phyloP scores from a whole-genome alignment of 2,329 filamentous ascomycete genomes.

The Sclerotinia trifoliorum region DNA sequence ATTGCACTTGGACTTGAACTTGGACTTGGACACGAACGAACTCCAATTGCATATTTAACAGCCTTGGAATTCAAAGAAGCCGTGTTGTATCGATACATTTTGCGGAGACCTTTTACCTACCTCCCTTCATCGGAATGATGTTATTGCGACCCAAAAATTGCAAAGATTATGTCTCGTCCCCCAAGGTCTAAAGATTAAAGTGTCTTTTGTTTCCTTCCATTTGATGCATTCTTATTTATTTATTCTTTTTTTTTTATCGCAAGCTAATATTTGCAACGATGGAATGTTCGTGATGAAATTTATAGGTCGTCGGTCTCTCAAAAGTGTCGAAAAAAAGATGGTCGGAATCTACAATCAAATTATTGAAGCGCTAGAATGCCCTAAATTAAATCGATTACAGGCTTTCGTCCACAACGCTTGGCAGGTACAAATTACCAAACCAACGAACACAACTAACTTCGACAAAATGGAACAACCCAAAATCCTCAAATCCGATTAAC shows the following conservation, averaged over 20 bases:
- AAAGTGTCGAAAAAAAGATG: background rate
- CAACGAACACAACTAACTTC: background rate
- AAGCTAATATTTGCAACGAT: constrained; percentile 8
- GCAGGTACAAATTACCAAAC: background rate
- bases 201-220: background rate
- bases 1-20: background rate
- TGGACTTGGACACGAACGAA: background rate
- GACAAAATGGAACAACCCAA: background rate
- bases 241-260: no score
- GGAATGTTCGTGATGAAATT: background rate
- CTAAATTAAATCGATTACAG: background rate
- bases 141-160: background rate
- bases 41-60: background rate
- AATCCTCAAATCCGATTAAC: background rate
- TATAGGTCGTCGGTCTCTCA: background rate
- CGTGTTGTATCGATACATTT: background rate
- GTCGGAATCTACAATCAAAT: background rate
- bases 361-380: background rate
- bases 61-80: background rate
- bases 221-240: background rate
- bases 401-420: background rate
- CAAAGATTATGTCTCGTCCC: background rate
- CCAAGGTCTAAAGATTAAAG: background rate
- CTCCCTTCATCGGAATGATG: background rate
- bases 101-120: background rate